Evolutionary conservation across 2,329 filamentous ascomycete species (phyloP), one percentile per base, ranked within the genome.

Genomic region (Herpotrichia juniperi): DNA sequence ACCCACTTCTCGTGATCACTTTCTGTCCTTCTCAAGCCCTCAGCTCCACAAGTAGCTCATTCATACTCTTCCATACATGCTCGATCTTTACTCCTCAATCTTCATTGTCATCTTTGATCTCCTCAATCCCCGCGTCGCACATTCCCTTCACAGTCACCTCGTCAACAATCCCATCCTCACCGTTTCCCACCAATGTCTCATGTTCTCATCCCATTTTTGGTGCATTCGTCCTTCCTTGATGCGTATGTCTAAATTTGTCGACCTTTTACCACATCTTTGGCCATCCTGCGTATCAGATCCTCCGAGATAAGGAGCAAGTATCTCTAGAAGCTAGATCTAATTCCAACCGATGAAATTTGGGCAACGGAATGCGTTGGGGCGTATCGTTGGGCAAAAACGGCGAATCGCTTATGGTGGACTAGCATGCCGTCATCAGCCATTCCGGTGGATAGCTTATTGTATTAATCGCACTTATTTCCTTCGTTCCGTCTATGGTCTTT

Each of bases 171-270:
- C 60, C 50, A 72, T 63, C 58, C 68, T 64, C 21, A 71, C 50
- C 24, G 72, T 71, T 3, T 67, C 69, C 57, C 66, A 71, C 25
- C 58, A 49, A 19, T 55, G 42, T 9, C 50, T 44, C 24, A 71
- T 37, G 45, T 62, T 68, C 32, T 50, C 42, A 40, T 63, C 44
- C 68, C 67, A 71, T 6, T 44, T n/a, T 37, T 14, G 45, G 46
- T 2, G 34, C 39, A 31, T 61, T 50, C 7, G 64, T 54, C n/a
- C 59, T 34, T 21, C 39, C 43, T 26, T 56, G 43, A 6, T 50
- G 44, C 3, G 56, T 45, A 19, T 59, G 55, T 19, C 61, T 58
- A 24, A 28, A 45, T 10, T 47, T 31, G 35, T 66, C 60, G 6
- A 39, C 30, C 11, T 30, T 44, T 24, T 49, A 52, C 62, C 62